A percentile compares a stretch with the other conserved stretches of the same genome.
Evolutionary conservation across 192 early-diverging fungal genomes (phyloP).

Genomic region (Podila clonocystis): DNA sequence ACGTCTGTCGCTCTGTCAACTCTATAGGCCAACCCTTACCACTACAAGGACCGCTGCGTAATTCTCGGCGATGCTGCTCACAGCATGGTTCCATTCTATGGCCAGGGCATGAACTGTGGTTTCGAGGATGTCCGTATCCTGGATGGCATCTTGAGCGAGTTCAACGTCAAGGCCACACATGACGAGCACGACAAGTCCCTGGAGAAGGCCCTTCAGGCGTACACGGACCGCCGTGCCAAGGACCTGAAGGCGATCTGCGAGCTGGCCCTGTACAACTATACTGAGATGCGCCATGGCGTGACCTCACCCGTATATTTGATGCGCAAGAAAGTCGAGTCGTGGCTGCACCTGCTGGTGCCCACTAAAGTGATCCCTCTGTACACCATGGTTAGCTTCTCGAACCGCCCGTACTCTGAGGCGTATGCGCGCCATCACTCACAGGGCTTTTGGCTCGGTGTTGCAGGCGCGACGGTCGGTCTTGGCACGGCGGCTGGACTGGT

Average conservation of each 20-base stretch:
- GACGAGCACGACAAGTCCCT: slow-evolving; percentile 44
- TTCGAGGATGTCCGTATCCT: slow-evolving; percentile 91
- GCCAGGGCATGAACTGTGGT: slow-evolving; percentile 99
- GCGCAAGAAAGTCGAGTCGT: slow-evolving; percentile 83
- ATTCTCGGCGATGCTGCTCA: slow-evolving; percentile 97
- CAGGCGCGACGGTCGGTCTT: slow-evolving; percentile 22
- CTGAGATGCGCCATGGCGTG: slow-evolving; percentile 92
- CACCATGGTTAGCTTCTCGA: slow-evolving; percentile 95
- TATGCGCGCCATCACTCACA: slow-evolving; percentile 59
- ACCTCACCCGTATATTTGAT: slow-evolving; percentile 75
- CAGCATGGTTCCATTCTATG: slow-evolving; percentile 99
- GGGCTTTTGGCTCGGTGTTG: slow-evolving; percentile 59
- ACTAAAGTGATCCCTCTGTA: slow-evolving; percentile 85
- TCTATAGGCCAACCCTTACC: slow-evolving; percentile 79
- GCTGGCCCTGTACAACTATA: slow-evolving; percentile 93
- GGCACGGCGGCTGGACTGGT: slow-evolving; percentile 32
- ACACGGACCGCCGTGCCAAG: slow-evolving; percentile 70
- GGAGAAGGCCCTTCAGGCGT: slow-evolving; percentile 74
- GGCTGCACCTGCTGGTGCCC: slow-evolving; percentile 80
- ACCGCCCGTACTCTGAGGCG: slow-evolving; percentile 85
- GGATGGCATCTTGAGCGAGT: slow-evolving; percentile 65
- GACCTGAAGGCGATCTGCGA: slow-evolving; percentile 93
- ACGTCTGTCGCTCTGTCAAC: background rate
- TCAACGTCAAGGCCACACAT: slow-evolving; percentile 44
- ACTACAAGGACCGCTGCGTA: slow-evolving; percentile 78